Evolutionary conservation across 306 rosid genomes (phyloP), one percentile per base, ranked within the genome.

Genomic region (Benincasa hispida): DNA sequence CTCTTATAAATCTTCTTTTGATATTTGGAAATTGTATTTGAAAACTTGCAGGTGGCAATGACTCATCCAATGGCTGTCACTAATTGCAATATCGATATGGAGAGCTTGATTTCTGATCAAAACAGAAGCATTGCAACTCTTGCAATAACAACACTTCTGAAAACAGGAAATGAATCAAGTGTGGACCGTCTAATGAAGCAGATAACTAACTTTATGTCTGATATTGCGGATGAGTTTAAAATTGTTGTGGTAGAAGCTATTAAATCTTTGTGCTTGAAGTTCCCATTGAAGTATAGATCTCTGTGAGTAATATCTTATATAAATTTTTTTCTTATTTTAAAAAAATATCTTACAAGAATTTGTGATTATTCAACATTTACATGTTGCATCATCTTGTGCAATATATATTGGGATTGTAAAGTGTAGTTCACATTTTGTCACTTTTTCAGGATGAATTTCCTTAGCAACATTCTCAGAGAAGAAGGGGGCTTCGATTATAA

Each of bases 401-500:
- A 30, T 48, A 15, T 25, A 28, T 50, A 21, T 68, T 68, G 15
- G 27, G 25, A 12, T 55, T 58, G 17, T 24, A 58, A n/a, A 76
- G 34, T 19, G 59, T 32, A 8, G 15, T 22, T 48, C 35, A 25
- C 55, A 5, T 62, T 68, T 89, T 65, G 12, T 68, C 39, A 28
- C 76, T 18, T 51, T 27, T 58, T 65, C 78, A 94, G 99, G 87
- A 94, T 94, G 99, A 92, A 90, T 89, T 94, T 94, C 88, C 88
- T 94, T 41, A 94, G 99, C 91, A 94, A 86, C 86, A 94, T 94
- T 86, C 99, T 94, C 30, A 84, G 99, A 82, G 99, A 94, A 83
- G 99, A 94, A 90, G 99, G 99, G 28, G 99, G 99, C 19, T 94
- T 94, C 81, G 99, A 94, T 70, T 94, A 94, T 85, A 94, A 94